Evolutionary conservation across 2,329 filamentous ascomycete genomes (phyloP).

Genomic region (Neonectria punicea): DNA sequence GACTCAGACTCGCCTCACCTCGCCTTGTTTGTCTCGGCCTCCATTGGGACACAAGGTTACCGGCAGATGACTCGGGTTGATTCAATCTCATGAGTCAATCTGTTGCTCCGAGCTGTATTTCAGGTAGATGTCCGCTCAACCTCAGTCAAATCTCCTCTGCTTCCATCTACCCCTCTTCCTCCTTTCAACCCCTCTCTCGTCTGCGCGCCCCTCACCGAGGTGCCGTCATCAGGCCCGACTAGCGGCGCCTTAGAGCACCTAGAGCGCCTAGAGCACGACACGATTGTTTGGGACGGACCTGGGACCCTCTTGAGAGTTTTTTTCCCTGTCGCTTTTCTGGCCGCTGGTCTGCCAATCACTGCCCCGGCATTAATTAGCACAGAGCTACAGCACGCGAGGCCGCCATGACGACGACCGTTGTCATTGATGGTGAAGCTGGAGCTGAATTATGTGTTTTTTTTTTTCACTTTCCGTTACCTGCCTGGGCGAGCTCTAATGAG

Average conservation of each 20-base stretch:
- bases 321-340: constrained; percentile 9
- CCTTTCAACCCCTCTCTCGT: constrained; percentile 27
- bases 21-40: background rate
- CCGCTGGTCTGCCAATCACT: constrained; percentile 33
- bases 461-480: background rate
- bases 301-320: constrained; percentile 29
- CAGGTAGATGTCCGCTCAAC: background rate
- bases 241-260: constrained; percentile 40
- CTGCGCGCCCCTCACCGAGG: constrained; percentile 11
- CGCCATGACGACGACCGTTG: constrained; percentile 7
- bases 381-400: constrained; percentile 4
- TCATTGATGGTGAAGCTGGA: background rate
- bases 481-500: background rate
- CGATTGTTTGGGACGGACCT: constrained; percentile 11
- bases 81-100: background rate
- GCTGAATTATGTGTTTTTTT: background rate
- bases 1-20: constrained; percentile 12
- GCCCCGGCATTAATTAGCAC: constrained; percentile 40
- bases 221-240: constrained; percentile 40
- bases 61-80: background rate
- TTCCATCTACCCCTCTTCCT: background rate
- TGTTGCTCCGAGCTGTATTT: background rate
- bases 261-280: constrained; percentile 31
- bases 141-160: constrained; percentile 10
- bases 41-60: background rate